Evolutionary conservation across 768 basidiomycete genomes (phyloP).

Genomic region (Vararia minispora): DNA sequence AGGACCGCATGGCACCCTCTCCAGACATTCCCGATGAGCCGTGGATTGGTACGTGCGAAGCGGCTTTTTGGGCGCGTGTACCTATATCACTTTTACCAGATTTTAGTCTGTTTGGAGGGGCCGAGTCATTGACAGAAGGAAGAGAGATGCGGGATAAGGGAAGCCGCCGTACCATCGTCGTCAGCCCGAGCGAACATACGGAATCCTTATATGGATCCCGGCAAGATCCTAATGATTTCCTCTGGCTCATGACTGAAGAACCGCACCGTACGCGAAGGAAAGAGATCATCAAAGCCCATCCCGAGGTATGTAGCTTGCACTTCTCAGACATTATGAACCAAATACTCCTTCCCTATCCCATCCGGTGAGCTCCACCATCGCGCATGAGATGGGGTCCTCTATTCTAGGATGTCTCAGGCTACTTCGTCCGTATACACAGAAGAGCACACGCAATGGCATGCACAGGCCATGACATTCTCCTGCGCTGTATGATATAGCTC

Average conservation of each 20-base stretch:
- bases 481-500: too few relatives aligned
- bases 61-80: background rate
- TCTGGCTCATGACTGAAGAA: constrained; percentile 98
- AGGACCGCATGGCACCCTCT: constrained; percentile 14
- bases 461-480: too few relatives aligned
- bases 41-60: background rate
- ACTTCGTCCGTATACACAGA: too few relatives aligned
- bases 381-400: too few relatives aligned
- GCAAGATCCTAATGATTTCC: constrained; percentile 75
- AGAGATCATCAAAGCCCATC: constrained; percentile 90
- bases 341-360: too few relatives aligned
- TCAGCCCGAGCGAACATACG: constrained; percentile 32
- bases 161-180: constrained; percentile 40
- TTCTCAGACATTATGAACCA: too few relatives aligned
- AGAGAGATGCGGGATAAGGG: constrained; percentile 22
- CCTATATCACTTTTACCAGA: constrained; percentile 29
- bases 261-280: constrained; percentile 83
- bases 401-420: too few relatives aligned
- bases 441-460: too few relatives aligned
- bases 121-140: constrained; percentile 60
- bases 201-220: constrained; percentile 39
- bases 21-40: constrained; percentile 12
- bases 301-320: constrained; percentile 46
- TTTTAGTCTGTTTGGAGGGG: constrained; percentile 75
- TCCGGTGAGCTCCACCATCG: too few relatives aligned